A percentile compares a stretch with the other conserved stretches of the same genome.
Conservation (phyloP, 495 filamentous ascomycete species). For the Aspergillus campestris region DNA sequence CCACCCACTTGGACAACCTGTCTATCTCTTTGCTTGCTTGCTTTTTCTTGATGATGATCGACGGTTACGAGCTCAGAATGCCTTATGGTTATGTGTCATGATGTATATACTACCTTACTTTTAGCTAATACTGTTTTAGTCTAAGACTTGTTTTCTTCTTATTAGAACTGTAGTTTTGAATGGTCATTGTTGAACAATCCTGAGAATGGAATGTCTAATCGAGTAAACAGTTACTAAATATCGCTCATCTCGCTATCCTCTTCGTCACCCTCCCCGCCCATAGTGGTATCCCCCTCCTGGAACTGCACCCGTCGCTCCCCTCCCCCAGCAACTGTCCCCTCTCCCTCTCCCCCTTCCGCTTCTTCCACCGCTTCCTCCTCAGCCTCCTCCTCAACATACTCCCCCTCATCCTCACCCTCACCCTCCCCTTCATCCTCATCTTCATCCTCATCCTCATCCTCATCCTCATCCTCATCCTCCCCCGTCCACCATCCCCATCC, state of each 20-base stretch:
- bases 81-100: no score
- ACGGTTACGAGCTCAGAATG: no score
- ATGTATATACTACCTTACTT: no score
- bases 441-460: conserved; percentile 10
- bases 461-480: conserved; percentile 13
- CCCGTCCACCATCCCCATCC: conserved; percentile 11
- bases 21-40: no score
- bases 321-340: background rate
- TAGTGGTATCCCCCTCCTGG: conserved; percentile 4
- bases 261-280: conserved; percentile 21
- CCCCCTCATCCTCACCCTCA: conserved; percentile 13
- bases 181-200: no score
- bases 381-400: conserved; percentile 6
- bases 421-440: conserved; percentile 10
- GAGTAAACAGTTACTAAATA: no score
- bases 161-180: no score
- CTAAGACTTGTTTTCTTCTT: no score
- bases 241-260: conserved; percentile 18
- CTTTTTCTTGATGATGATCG: no score
- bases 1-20: no score
- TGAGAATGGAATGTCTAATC: no score
- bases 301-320: conserved; percentile 12
- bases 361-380: conserved; percentile 14
- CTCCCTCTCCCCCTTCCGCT: conserved; percentile 11
- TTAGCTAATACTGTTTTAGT: no score